Base-by-base conservation (phyloP, 129 eudicot genomes). In the Flaveria linearis region DNA sequence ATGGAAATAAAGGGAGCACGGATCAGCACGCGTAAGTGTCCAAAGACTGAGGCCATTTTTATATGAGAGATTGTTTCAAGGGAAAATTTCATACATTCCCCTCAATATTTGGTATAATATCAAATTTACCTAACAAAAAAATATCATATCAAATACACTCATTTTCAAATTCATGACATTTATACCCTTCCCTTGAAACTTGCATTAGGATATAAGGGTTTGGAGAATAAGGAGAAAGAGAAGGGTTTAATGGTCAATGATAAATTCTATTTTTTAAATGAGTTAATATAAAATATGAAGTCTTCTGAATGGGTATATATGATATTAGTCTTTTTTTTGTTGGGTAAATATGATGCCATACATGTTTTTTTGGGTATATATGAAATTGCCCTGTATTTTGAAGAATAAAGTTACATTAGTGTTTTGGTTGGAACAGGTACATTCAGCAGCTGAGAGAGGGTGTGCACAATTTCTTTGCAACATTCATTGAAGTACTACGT, bases 391-490 rank as follows among this genome's bases (percentile, higher is more conserved):
- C 36, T 3, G 11, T 57, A 16, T 23, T 60, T 60, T 13, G 5
- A 5, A 43, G 41, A 5, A 60, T n/a, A 15, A 57, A 49, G 17
- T 9, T 49, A 14, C 17, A 52, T 9, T 43, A 50, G 14, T 80
- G 20, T 70, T 56, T 26, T 60, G 49, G 49, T 39, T 45, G 55
- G 28, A 41, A 69, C 91, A 95, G 99, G 65, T 95, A 91, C 82
- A 95, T 95, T 83, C 99, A 95, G 86, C 99, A 95, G 83, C 89
- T 95, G 28, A 85, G 99, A 80, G 99, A 95, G 2, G 99, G 99
- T 60, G 97, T 95, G 55, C 97, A 91, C 86, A 95, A 95, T 81
- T 95, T 95, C 83, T 95, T 95, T 78, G 99, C 84, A 65, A 95
- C 97, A 36, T 95, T 95, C 65, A 95, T 91, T 47, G 99, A 95